Evolutionary conservation across 768 basidiomycete genomes (phyloP).

Genomic region (Mycena sanguinolenta): DNA sequence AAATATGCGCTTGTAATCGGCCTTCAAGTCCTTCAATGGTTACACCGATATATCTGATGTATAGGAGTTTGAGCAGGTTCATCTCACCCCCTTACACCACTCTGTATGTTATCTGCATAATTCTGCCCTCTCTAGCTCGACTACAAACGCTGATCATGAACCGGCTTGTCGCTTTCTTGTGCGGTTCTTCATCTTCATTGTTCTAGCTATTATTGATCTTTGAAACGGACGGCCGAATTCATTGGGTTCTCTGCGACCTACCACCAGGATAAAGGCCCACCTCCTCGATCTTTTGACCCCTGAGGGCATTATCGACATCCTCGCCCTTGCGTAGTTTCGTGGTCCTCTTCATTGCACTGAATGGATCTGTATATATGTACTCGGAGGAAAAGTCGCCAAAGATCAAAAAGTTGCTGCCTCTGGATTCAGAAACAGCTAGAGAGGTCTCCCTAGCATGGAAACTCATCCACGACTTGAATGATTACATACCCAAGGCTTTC

Average conservation of each 20-base stretch:
- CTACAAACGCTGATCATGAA: constrained; percentile 9
- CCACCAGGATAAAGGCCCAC: background rate
- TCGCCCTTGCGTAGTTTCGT: constrained; percentile 6
- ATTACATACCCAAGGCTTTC: too few species aligned
- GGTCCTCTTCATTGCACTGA: background rate
- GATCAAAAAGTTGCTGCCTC: background rate
- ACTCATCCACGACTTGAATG: too few species aligned
- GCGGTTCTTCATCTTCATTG: background rate
- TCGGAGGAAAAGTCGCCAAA: too few species aligned
- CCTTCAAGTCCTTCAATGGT: too few species aligned
- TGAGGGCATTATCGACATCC: background rate
- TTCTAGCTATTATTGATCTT: background rate
- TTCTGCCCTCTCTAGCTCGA: background rate
- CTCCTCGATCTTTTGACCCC: background rate
- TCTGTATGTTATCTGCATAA: background rate
- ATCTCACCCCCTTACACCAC: too few species aligned
- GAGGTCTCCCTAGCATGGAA: too few species aligned
- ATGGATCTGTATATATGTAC: background rate
- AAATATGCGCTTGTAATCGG: too few species aligned
- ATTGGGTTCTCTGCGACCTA: too few species aligned
- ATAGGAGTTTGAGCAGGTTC: too few species aligned
- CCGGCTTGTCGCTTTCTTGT: background rate
- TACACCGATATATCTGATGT: too few species aligned
- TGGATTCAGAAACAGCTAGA: too few species aligned
- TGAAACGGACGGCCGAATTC: background rate